Evolutionary conservation across 495 filamentous ascomycete genomes (phyloP).

Genomic region (Penicillium angulare): DNA sequence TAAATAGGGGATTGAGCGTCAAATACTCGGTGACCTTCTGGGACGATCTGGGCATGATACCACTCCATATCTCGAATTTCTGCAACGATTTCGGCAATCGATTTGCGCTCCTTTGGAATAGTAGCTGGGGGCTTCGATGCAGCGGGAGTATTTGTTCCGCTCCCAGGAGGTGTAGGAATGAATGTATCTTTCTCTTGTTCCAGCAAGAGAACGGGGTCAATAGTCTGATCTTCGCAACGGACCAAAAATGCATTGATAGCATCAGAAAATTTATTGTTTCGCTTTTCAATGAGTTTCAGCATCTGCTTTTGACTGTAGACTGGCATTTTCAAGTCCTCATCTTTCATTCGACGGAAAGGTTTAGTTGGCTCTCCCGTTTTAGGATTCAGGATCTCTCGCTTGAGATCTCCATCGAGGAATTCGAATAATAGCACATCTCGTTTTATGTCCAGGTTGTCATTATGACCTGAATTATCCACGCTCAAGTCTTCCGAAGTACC

Average conservation of each 20-base stretch:
- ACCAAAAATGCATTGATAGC: conserved; percentile 78
- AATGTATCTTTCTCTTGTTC: conserved; percentile 42
- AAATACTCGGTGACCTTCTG: conserved; percentile 90
- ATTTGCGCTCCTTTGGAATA: conserved; percentile 81
- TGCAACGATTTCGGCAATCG: conserved; percentile 78
- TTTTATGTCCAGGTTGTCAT: conserved; percentile 31
- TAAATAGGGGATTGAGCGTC: conserved; percentile 81
- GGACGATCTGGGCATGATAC: conserved; percentile 92
- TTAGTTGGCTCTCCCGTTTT: conserved; percentile 71
- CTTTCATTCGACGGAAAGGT: conserved; percentile 58
- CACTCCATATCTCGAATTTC: conserved; percentile 81
- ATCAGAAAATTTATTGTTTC: conserved; percentile 79
- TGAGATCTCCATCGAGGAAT: conserved; percentile 88
- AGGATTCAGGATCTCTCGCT: conserved; percentile 66
- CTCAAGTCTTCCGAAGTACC: conserved; percentile 27
- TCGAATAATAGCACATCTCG: conserved; percentile 83
- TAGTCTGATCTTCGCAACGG: conserved; percentile 59
- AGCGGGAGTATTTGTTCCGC: conserved; percentile 47
- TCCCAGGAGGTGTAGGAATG: conserved; percentile 51
- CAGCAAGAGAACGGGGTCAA: conserved; percentile 68
- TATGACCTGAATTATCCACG: conserved; percentile 28
- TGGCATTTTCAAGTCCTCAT: conserved; percentile 89
- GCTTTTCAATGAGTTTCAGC: conserved; percentile 84
- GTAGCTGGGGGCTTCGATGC: conserved; percentile 48
- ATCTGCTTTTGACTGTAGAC: conserved; percentile 92